Base-by-base conservation (phyloP, 2,329 filamentous ascomycete species). In the Drechslerella coelobrocha region DNA sequence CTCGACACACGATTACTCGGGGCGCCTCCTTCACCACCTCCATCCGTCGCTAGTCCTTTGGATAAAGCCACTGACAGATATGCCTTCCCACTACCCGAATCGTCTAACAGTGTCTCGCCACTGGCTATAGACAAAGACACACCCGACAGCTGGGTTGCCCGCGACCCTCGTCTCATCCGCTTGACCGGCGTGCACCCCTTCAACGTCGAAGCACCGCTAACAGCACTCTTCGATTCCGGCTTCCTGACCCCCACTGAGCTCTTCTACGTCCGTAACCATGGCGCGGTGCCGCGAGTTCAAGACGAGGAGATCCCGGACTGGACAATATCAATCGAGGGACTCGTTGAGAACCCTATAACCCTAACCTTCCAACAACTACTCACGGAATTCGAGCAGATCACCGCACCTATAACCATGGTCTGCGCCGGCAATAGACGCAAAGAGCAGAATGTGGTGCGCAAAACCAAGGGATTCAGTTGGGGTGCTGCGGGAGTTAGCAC, bases 391-490 rank as follows among this genome's bases (percentile, higher is more conserved):
- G 87, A 92, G 60, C 90, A 95, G 77, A 84, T 91, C 24, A 96
- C 92, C 1, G 90, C 89, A 65, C 92, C 92, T 0, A 84, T 97
- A 68, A 96, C 92, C 0, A 84, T 97, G 1, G 92, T 96, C 21
- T 97, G 92, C 78, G 92, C 92, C 2, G 92, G 92, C 0, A 97
- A 97, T 78, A 84, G 92, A 68, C 85, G 92, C 29, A 96, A 96
- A 80, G 92, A 97, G 79, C 92, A 96, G 77, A 97, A 97, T 75
- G 83, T 91, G 55, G 90, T 96, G 2, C 84, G 91, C 14, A 96
- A 96, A 78, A 91, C 90, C 0, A 95, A 96, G 76, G 92, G 92
- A 0, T 97, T 97, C 80, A 96, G 91, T 1, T 97, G 92, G 92
- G 92, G 92, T 34, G 83, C 92, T 0, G 92, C 90, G 2, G 92